Percentiles rank a stretch among this genome's conserved stretches.
Evolutionary conservation across 163 green algal genomes (phyloP).

Genomic region (Volvox carteri): DNA sequence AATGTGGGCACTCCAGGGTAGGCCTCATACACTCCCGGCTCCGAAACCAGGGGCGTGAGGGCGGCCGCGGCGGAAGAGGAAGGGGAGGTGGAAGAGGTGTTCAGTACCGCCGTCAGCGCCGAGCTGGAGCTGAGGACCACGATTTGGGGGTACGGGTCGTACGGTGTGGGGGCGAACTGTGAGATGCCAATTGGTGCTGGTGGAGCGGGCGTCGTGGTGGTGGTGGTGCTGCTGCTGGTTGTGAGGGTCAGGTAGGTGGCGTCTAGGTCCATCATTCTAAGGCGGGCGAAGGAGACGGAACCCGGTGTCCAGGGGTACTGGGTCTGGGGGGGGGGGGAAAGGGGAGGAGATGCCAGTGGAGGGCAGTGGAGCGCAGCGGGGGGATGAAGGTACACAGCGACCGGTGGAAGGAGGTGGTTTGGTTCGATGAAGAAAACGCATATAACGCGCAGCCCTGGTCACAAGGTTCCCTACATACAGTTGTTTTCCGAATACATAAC

Average conservation of each 20-base stretch:
- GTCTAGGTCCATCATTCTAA: not conserved
- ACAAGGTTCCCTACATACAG: too few relatives aligned
- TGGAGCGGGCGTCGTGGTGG: not conserved
- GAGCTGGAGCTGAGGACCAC: not conserved
- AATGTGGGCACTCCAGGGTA: slow-evolving; percentile 13
- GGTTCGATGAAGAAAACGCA: too few relatives aligned
- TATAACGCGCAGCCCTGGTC: too few relatives aligned
- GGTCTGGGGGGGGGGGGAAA: too few relatives aligned
- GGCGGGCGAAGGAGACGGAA: not conserved
- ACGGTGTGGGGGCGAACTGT: not conserved
- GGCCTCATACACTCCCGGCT: not conserved
- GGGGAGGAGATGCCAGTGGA: not conserved
- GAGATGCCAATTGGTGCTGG: not conserved
- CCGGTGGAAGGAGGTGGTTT: too few relatives aligned
- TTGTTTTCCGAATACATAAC: too few relatives aligned
- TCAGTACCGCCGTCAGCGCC: slow-evolving; percentile 2
- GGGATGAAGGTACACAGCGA: too few relatives aligned
- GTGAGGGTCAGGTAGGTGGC: not conserved
- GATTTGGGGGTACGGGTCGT: slow-evolving; percentile 43
- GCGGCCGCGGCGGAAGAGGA: too few relatives aligned
- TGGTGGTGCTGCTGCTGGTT: too few relatives aligned
- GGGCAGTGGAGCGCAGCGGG: not conserved
- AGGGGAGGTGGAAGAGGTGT: not conserved
- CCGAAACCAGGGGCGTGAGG: not conserved
- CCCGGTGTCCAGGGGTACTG: too few relatives aligned